Percentiles rank a stretch among this genome's conserved stretches.
Evolutionary conservation across 1,284 basidiomycete species (phyloP).

Genomic region (Marasmius oreades): DNA sequence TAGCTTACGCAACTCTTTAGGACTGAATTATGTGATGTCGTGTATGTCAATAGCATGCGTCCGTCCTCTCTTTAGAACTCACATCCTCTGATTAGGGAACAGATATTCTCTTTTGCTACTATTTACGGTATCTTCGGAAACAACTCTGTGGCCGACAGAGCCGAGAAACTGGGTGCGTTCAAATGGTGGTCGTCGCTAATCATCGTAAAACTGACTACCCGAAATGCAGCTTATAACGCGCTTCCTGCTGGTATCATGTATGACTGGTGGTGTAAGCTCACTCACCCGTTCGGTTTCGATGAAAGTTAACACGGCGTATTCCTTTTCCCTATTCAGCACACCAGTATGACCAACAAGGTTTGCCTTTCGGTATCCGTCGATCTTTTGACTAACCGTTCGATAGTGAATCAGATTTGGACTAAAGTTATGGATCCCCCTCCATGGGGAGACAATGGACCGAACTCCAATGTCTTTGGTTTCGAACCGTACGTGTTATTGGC

Average conservation of each 20-base stretch:
- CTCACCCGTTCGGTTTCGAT: neutral
- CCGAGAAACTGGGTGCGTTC: constrained; percentile 31
- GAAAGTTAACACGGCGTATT: neutral
- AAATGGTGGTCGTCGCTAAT: neutral
- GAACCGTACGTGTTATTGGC: constrained; percentile 28
- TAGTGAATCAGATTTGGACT: constrained; percentile 39
- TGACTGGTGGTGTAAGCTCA: constrained; percentile 32
- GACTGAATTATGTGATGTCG: constrained; percentile 35
- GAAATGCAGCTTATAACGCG: constrained; percentile 33
- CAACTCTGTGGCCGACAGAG: constrained; percentile 34
- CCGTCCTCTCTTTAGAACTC: neutral
- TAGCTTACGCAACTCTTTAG: constrained; percentile 15
- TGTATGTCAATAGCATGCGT: constrained; percentile 23
- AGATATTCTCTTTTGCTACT: constrained; percentile 36
- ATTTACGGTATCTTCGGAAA: constrained; percentile 37
- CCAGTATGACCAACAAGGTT: constrained; percentile 39
- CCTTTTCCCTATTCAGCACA: constrained; percentile 25
- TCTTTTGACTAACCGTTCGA: neutral
- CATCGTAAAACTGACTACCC: neutral
- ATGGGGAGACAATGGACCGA: constrained; percentile 33
- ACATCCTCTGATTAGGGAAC: constrained; percentile 25
- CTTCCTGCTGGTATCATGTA: constrained; percentile 33
- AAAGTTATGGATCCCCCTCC: constrained; percentile 32
- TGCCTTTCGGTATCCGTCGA: neutral
- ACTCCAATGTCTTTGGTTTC: constrained; percentile 38